Conservation (phyloP, 805 yeast genomes). For the Cyberlindnera euphorbiiphila region DNA sequence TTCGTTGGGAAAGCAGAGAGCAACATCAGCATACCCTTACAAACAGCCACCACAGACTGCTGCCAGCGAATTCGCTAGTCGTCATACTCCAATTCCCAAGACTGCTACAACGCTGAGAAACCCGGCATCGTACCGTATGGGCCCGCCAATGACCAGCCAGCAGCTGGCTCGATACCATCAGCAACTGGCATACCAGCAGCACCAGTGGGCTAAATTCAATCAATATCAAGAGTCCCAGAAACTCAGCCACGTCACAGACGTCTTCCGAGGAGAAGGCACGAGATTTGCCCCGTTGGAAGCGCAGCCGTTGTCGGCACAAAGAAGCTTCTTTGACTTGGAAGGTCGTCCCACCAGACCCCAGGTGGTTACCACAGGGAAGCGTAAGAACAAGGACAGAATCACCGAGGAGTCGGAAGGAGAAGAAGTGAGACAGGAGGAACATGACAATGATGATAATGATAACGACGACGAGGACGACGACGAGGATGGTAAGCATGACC, state of each 20-base stretch:
- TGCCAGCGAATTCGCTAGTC: constrained; percentile 2
- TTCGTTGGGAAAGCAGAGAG: constrained; percentile 8
- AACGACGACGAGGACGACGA: constrained; percentile 13
- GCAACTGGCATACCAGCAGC: constrained; percentile 25
- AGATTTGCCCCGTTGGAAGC: constrained; percentile 46
- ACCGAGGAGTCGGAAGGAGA: constrained; percentile 17
- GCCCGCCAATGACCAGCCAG: constrained; percentile 23
- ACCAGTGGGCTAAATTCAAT: constrained; percentile 27
- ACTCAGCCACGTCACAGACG: constrained; percentile 41
- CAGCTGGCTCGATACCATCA: constrained; percentile 26
- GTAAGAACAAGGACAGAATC: constrained; percentile 9
- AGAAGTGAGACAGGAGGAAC: too few relatives aligned
- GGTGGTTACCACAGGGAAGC: constrained; percentile 1
- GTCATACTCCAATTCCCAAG: constrained; percentile 16
- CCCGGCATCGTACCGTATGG: constrained; percentile 14
- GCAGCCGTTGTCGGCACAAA: constrained; percentile 50
- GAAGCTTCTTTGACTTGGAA: constrained; percentile 34
- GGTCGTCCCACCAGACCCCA: constrained; percentile 18
- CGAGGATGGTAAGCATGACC: constrained; percentile 25
- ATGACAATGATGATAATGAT: constrained; percentile 15
- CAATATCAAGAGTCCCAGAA: constrained; percentile 23
- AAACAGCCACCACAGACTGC: constrained; percentile 6
- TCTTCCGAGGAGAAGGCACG: constrained; percentile 43
- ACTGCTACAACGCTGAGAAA: constrained; percentile 23
- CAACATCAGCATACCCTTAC: constrained; percentile 16